phyloP scores from a whole-genome alignment of 78 protist species.

The Isochrysis galbana region DNA sequence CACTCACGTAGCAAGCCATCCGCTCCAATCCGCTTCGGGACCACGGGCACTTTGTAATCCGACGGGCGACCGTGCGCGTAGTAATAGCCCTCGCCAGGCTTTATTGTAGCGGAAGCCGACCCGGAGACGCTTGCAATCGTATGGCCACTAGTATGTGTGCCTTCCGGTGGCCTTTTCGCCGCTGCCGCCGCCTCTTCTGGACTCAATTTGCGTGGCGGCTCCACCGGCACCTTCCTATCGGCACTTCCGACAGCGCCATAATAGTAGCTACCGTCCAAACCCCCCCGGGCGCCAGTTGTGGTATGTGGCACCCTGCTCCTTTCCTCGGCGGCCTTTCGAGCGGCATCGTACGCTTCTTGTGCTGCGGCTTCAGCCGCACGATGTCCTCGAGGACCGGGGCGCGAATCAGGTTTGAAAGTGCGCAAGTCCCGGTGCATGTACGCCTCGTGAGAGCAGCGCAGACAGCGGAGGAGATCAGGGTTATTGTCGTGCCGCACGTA shows the following conservation, averaged over 20 bases:
- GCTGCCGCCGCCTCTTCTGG: not conserved
- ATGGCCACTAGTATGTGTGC: too few relatives aligned
- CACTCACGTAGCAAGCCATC: not conserved
- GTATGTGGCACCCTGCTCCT: not conserved
- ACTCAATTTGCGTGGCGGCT: not conserved
- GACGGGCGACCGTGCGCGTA: not conserved
- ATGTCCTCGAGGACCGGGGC: not conserved
- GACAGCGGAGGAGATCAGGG: not conserved
- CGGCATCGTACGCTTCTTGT: not conserved
- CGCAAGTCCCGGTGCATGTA: not conserved
- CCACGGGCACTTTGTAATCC: not conserved
- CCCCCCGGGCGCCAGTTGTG: not conserved
- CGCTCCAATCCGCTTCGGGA: not conserved
- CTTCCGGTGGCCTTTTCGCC: too few relatives aligned
- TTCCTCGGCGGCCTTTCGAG: not conserved
- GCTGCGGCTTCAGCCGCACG: not conserved
- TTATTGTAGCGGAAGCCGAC: too few relatives aligned
- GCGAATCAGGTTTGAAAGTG: not conserved
- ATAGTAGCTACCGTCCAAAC: not conserved
- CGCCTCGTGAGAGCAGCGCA: not conserved
- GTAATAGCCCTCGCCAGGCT: not conserved
- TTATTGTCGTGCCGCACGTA: not conserved
- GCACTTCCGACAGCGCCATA: not conserved
- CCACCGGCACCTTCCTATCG: not conserved
- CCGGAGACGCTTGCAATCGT: too few relatives aligned